Conservation (phyloP, 306 rosid species). For the Fragaria iinumae region DNA sequence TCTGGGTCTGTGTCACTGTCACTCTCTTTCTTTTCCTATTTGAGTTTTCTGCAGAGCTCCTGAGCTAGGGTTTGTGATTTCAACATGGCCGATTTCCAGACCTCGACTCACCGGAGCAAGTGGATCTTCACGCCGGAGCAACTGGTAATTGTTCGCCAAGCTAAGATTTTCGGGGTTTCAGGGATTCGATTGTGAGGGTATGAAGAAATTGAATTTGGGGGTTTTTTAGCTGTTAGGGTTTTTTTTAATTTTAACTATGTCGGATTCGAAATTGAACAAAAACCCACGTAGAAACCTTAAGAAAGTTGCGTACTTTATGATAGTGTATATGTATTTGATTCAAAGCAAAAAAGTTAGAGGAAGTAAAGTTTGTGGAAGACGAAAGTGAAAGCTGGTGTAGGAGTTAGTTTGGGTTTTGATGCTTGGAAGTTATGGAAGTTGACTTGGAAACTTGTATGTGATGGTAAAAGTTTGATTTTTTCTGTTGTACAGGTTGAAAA, state of each 20-base stretch:
- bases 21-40: too few relatives aligned
- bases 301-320: not conserved
- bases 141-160: constrained; percentile 43
- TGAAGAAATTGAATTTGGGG: not conserved
- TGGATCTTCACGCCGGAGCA: constrained; percentile 81
- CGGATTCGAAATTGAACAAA: not conserved
- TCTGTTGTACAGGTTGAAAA: constrained; percentile 51
- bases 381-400: not conserved
- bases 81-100: constrained; percentile 82
- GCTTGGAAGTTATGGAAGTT: not conserved
- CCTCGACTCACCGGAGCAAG: constrained; percentile 79
- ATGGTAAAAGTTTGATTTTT: not conserved
- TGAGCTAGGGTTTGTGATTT: constrained; percentile 33
- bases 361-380: not conserved
- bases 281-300: not conserved
- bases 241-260: not conserved
- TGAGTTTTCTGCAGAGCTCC: not conserved
- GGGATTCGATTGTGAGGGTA: constrained; percentile 11
- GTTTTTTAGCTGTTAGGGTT: not conserved
- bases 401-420: not conserved
- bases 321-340: not conserved
- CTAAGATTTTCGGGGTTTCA: not conserved
- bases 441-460: not conserved
- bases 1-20: not conserved
- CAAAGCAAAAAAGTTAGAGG: not conserved